A percentile compares a stretch with the other conserved stretches of the same genome.
Evolutionary conservation across 1,284 basidiomycete species (phyloP).

Genomic region (Termitomyces sp.): DNA sequence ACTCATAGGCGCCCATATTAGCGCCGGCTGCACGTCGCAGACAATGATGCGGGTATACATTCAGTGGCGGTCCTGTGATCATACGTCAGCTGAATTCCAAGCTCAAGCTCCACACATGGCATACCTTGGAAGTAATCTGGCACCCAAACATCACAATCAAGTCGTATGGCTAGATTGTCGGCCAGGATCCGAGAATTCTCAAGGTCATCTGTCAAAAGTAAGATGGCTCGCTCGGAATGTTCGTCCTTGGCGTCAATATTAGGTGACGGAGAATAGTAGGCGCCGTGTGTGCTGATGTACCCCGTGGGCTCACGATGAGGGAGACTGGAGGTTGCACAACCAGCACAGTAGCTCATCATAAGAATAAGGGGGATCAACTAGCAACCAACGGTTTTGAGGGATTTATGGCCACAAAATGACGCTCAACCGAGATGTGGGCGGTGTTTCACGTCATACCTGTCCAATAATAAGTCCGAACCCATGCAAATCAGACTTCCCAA

Average conservation of each 20-base stretch:
- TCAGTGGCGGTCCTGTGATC: background rate
- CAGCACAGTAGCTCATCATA: slow-evolving; percentile 23
- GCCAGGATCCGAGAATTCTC: slow-evolving; percentile 62
- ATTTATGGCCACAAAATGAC: slow-evolving; percentile 6
- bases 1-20: background rate
- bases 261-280: slow-evolving; percentile 38
- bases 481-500: slow-evolving; percentile 1
- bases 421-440: slow-evolving; percentile 2
- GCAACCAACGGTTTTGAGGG: background rate
- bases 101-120: slow-evolving; percentile 11
- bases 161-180: slow-evolving; percentile 46
- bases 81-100: slow-evolving; percentile 13
- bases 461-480: slow-evolving; percentile 4
- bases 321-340: slow-evolving; percentile 34
- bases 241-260: slow-evolving; percentile 18
- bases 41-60: slow-evolving; percentile 3
- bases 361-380: background rate
- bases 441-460: slow-evolving; percentile 13
- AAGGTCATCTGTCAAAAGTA: slow-evolving; percentile 55
- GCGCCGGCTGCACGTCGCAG: background rate
- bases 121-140: slow-evolving; percentile 47
- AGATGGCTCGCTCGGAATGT: slow-evolving; percentile 32
- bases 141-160: slow-evolving; percentile 60
- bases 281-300: slow-evolving; percentile 28
- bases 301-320: slow-evolving; percentile 41